A percentile compares a stretch with the other conserved stretches of the same genome.
Conservation (phyloP, 495 filamentous ascomycete genomes). For the Cercophora newfieldiana region DNA sequence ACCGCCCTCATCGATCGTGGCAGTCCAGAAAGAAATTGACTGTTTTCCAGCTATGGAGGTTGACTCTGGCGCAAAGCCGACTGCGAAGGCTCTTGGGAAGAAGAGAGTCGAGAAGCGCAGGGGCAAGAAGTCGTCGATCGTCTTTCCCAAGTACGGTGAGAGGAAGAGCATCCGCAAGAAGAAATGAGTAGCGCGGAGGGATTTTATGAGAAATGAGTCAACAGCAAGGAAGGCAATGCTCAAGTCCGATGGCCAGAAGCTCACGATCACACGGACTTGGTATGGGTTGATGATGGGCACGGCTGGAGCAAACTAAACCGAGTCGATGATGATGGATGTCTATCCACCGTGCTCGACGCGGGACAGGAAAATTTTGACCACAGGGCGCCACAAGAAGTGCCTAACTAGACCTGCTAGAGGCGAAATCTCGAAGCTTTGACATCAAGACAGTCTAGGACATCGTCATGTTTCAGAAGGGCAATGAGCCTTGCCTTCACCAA, state of each 20-base stretch:
- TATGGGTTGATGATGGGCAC: too few relatives aligned
- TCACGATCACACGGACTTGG: not conserved
- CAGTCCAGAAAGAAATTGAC: constrained; percentile 23
- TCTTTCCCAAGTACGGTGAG: constrained; percentile 53
- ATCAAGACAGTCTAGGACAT: too few relatives aligned
- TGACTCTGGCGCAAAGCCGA: constrained; percentile 38
- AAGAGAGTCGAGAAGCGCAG: constrained; percentile 46
- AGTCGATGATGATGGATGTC: too few relatives aligned
- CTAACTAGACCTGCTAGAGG: too few relatives aligned
- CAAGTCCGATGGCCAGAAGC: not conserved
- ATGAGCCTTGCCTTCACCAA: too few relatives aligned
- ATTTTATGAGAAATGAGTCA: constrained; percentile 6
- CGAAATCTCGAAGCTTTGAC: too few relatives aligned
- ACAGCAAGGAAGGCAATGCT: not conserved
- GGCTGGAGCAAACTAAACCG: too few relatives aligned
- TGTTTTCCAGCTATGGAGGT: constrained; percentile 47
- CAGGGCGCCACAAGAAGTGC: too few relatives aligned
- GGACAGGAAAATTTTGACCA: too few relatives aligned
- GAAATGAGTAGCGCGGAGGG: constrained; percentile 32
- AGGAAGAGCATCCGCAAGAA: constrained; percentile 40
- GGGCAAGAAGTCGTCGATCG: constrained; percentile 51
- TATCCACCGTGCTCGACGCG: too few relatives aligned
- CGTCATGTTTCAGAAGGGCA: too few relatives aligned
- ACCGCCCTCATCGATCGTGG: not conserved
- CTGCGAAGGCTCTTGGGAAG: constrained; percentile 35